Conservation (phyloP, 2,329 filamentous ascomycete species). For the Fusarium sp. region DNA sequence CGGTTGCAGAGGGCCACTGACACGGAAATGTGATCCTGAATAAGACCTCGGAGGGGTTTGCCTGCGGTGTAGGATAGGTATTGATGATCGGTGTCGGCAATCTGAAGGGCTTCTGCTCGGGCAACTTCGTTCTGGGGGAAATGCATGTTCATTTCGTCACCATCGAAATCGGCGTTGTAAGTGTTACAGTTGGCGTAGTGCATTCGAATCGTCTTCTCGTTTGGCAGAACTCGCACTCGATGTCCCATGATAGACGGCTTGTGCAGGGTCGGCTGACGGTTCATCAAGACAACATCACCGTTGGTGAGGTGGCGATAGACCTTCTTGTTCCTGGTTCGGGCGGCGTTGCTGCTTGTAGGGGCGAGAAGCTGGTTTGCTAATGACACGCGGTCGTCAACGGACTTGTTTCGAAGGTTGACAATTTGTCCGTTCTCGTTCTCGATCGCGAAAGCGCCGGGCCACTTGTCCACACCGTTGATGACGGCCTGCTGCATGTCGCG, state of each 20-base stretch:
- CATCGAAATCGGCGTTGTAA: constrained; percentile 99
- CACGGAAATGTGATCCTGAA: constrained; percentile 98
- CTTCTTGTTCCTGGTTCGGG: constrained; percentile 89
- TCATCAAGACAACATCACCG: constrained; percentile 98
- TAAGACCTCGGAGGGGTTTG: constrained; percentile 92
- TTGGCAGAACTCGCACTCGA: constrained; percentile 88
- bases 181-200: constrained; percentile 99
- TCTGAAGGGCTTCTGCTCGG: constrained; percentile 88
- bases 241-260: constrained; percentile 99
- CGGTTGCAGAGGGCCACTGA: constrained; percentile 90
- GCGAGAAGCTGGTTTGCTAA: constrained; percentile 94
- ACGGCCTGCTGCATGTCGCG: constrained; percentile 95
- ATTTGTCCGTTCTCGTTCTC: constrained; percentile 96
- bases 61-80: constrained; percentile 95
- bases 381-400: constrained; percentile 85
- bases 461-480: constrained; percentile 91
- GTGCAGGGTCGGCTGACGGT: constrained; percentile 95
- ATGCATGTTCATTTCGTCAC: constrained; percentile 99
- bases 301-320: constrained; percentile 96
- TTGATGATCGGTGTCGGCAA: constrained; percentile 97
- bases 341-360: constrained; percentile 78
- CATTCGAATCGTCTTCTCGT: constrained; percentile 98
- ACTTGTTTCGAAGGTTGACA: constrained; percentile 87
- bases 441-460: constrained; percentile 93
- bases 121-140: constrained; percentile 98